phyloP scores from a whole-genome alignment of 352 stramenopile species.

The Globisporangium acanthophoron region DNA sequence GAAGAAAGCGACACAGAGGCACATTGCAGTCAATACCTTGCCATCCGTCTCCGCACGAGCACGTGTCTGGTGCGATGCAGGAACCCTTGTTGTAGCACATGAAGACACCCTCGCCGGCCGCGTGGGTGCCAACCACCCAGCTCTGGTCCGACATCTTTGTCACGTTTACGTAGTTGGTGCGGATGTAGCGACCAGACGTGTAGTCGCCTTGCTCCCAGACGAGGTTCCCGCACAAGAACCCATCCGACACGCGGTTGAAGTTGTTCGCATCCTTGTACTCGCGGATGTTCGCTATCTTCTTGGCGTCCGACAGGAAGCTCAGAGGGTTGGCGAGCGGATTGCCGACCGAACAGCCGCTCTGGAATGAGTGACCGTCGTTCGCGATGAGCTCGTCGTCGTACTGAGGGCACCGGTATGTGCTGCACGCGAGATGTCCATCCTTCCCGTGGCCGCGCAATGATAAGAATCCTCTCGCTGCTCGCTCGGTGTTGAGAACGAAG shows the following conservation, averaged over 20 bases:
- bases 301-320: slow-evolving; percentile 22
- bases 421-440: slow-evolving; percentile 31
- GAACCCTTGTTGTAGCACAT: slow-evolving; percentile 92
- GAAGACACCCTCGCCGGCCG: slow-evolving; percentile 91
- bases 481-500: slow-evolving; percentile 87
- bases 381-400: slow-evolving; percentile 83
- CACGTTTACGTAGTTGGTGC: slow-evolving; percentile 94
- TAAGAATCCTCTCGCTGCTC: slow-evolving; percentile 23
- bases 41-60: slow-evolving; percentile 90
- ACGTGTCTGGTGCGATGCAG: slow-evolving; percentile 90
- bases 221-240: slow-evolving; percentile 82
- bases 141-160: slow-evolving; percentile 59
- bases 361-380: slow-evolving; percentile 93
- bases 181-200: slow-evolving; percentile 58
- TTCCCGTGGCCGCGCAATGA: slow-evolving; percentile 61
- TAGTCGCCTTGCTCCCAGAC: slow-evolving; percentile 93
- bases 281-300: slow-evolving; percentile 47
- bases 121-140: slow-evolving; percentile 57
- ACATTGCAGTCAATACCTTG: slow-evolving; percentile 93
- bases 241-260: slow-evolving; percentile 45
- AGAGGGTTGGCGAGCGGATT: slow-evolving; percentile 50
- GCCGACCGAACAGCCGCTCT: slow-evolving; percentile 88
- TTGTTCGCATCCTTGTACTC: slow-evolving; percentile 56
- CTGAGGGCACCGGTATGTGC: slow-evolving; percentile 70
- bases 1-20: slow-evolving; percentile 88